Conservation (phyloP, 345 rosid species). For the Angophora floribunda region DNA sequence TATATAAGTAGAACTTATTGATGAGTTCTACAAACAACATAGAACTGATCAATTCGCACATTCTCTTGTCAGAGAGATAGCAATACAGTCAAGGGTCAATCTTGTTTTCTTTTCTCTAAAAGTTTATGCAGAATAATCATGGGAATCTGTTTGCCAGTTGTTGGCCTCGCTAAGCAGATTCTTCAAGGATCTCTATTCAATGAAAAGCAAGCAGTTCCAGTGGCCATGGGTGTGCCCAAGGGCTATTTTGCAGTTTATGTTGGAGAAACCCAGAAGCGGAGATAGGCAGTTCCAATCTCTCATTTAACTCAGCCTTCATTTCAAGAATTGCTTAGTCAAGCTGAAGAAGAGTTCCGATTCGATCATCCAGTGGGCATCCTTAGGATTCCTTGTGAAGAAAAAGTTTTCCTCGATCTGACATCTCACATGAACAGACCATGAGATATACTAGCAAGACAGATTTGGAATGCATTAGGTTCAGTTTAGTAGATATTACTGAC, state of each 20-base stretch:
- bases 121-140: background rate
- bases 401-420: conserved; percentile 8
- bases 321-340: conserved; percentile 13
- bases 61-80: background rate
- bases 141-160: background rate
- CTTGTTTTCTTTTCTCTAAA: background rate
- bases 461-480: background rate
- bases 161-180: background rate
- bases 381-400: conserved; percentile 24
- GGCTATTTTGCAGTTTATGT: conserved; percentile 22
- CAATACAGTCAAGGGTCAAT: background rate
- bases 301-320: conserved; percentile 17
- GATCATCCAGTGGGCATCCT: conserved; percentile 30
- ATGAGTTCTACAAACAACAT: background rate
- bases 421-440: background rate
- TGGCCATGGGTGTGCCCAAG: conserved; percentile 4
- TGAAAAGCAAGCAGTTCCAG: background rate
- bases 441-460: background rate
- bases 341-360: conserved; percentile 27
- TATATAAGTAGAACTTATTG: background rate
- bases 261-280: conserved; percentile 18
- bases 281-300: conserved; percentile 25
- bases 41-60: background rate
- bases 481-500: background rate
- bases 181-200: background rate